phyloP scores from a whole-genome alignment of 768 basidiomycete genomes.

The Boletus rubropictus region DNA sequence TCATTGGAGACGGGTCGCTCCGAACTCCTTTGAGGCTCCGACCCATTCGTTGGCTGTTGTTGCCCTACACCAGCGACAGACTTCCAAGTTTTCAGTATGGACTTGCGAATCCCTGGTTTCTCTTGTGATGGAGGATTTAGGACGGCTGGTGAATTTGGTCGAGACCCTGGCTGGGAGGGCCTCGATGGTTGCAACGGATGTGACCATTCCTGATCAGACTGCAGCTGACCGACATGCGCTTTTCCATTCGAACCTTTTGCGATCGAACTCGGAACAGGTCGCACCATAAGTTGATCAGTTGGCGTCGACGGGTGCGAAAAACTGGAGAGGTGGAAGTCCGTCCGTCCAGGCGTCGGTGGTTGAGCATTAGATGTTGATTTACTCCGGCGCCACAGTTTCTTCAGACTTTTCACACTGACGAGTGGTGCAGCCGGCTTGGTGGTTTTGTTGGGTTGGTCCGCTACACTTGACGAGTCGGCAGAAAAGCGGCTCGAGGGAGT shows the following conservation, averaged over 20 bases:
- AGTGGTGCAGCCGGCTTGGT: constrained; percentile 41
- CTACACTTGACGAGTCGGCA: constrained; percentile 51
- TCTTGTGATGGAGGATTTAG: constrained; percentile 31
- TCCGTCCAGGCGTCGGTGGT: constrained; percentile 33
- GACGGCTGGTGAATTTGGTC: constrained; percentile 25
- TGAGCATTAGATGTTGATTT: constrained; percentile 39
- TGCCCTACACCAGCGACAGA: constrained; percentile 36
- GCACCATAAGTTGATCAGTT: constrained; percentile 23
- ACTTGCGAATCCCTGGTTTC: constrained; percentile 52
- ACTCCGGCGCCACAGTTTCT: constrained; percentile 75
- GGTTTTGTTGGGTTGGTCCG: constrained; percentile 27
- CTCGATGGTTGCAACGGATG: constrained; percentile 44
- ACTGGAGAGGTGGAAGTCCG: constrained; percentile 29
- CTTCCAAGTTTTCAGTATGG: constrained; percentile 66
- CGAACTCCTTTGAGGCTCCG: constrained; percentile 35
- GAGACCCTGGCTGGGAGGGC: constrained; percentile 31
- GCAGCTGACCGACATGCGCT: constrained; percentile 42
- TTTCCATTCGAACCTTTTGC: constrained; percentile 19
- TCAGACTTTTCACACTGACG: constrained; percentile 69
- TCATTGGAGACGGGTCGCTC: constrained; percentile 35
- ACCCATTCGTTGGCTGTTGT: constrained; percentile 24
- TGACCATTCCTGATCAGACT: constrained; percentile 57
- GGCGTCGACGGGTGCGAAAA: constrained; percentile 33
- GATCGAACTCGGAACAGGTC: constrained; percentile 22
- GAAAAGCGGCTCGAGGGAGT: constrained; percentile 66